Conservation (phyloP, 164 flowering plant genomes). For the Euptelea pleiosperma region DNA sequence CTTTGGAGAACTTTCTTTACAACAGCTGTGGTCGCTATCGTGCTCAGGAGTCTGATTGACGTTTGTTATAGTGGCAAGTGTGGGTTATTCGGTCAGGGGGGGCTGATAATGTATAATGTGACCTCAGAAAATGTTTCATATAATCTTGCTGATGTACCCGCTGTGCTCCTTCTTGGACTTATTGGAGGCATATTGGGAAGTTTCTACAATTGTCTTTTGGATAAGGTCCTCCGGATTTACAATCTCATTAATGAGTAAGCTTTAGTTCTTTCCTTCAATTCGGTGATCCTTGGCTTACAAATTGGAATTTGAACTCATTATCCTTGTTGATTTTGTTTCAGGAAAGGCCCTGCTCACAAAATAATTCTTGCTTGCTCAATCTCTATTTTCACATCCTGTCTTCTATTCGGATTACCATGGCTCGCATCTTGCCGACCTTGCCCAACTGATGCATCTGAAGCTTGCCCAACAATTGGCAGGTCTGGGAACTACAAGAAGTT, state of each 20-base stretch:
- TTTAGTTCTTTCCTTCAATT: neutral
- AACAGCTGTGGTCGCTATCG: slow-evolving; percentile 76
- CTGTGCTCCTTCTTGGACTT: slow-evolving; percentile 74
- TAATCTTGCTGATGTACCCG: slow-evolving; percentile 69
- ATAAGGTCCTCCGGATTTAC: slow-evolving; percentile 64
- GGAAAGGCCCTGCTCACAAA: slow-evolving; percentile 57
- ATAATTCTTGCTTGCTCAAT: slow-evolving; percentile 69
- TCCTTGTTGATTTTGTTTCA: slow-evolving; percentile 28
- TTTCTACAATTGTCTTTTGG: slow-evolving; percentile 59
- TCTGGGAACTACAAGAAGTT: slow-evolving; percentile 93
- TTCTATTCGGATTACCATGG: slow-evolving; percentile 88
- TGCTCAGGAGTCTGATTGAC: slow-evolving; percentile 72
- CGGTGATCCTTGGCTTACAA: neutral
- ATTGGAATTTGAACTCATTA: slow-evolving; percentile 6
- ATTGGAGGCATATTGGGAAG: slow-evolving; percentile 83
- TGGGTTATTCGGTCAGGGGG: slow-evolving; percentile 94
- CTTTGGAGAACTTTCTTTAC: slow-evolving; percentile 88
- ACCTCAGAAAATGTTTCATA: slow-evolving; percentile 54
- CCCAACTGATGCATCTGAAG: slow-evolving; percentile 59
- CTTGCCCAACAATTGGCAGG: slow-evolving; percentile 87
- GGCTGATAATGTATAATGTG: slow-evolving; percentile 85
- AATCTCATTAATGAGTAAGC: slow-evolving; percentile 67
- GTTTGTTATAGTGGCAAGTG: slow-evolving; percentile 72
- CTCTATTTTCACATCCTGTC: slow-evolving; percentile 78
- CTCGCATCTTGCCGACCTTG: slow-evolving; percentile 75